Evolutionary conservation across 176 grass and related monocot genomes (phyloP).

Genomic region (Ananas comosus): DNA sequence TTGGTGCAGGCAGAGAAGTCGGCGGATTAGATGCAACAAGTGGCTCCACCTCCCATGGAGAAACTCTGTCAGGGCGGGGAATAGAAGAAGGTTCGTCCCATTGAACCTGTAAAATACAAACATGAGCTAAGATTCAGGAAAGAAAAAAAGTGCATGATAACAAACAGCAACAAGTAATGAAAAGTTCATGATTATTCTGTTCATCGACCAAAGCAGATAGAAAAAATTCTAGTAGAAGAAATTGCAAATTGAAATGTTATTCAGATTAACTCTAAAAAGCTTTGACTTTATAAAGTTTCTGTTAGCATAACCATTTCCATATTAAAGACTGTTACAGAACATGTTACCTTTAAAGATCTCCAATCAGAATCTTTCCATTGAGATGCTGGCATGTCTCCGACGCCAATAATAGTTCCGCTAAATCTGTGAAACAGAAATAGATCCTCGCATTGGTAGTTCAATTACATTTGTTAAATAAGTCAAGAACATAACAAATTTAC

Average conservation of each 20-base stretch:
- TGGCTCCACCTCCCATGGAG: constrained; percentile 87
- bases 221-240: background rate
- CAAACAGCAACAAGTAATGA: background rate
- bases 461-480: background rate
- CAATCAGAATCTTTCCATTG: constrained; percentile 74
- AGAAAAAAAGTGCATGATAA: constrained; percentile 19
- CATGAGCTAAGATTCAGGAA: constrained; percentile 10
- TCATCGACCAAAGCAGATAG: background rate
- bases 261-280: background rate
- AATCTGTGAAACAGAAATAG: constrained; percentile 52
- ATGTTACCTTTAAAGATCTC: constrained; percentile 78
- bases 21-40: constrained; percentile 42
- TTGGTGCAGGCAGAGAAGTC: constrained; percentile 38
- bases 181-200: background rate
- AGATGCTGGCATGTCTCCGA: constrained; percentile 49
- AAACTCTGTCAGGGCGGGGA: constrained; percentile 64
- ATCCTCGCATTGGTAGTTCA: background rate
- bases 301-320: background rate
- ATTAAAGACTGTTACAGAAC: background rate
- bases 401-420: constrained; percentile 80
- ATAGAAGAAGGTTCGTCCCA: constrained; percentile 89
- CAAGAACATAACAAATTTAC: constrained; percentile 30
- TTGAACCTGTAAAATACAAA: constrained; percentile 57
- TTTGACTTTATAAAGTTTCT: background rate
- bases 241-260: background rate